These are phyloP conservation scores for Pythium coloratum DNA, from an alignment of 352 stramenopile genomes.

Conservation along the genomic window DNA sequence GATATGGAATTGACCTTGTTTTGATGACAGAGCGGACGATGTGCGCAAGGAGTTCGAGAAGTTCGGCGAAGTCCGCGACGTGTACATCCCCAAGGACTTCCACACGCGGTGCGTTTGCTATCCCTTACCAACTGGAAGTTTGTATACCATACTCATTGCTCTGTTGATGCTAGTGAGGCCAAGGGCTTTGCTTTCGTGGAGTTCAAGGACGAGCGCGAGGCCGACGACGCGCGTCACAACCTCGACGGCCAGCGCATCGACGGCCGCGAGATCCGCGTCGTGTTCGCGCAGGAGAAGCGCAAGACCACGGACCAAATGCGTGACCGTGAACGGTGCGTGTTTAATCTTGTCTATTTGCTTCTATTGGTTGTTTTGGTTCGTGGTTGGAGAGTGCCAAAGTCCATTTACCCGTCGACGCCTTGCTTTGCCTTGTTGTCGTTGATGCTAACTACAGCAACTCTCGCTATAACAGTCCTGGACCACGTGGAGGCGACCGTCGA, in stretches of 20 bases:
- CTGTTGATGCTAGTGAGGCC: slow-evolving; percentile 56
- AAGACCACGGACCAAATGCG: slow-evolving; percentile 96
- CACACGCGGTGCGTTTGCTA: slow-evolving; percentile 77
- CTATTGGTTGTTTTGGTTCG: neutral
- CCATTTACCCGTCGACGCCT: slow-evolving; percentile 2
- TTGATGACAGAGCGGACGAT: slow-evolving; percentile 74
- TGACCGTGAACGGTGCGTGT: slow-evolving; percentile 67
- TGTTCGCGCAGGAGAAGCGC: slow-evolving; percentile 95
- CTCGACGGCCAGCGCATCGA: slow-evolving; percentile 92
- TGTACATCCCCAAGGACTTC: slow-evolving; percentile 95
- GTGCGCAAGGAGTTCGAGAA: slow-evolving; percentile 92
- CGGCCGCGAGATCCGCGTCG: slow-evolving; percentile 92
- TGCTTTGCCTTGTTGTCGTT: neutral
- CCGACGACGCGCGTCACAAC: slow-evolving; percentile 88
- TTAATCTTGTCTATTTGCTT: neutral
- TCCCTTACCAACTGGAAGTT: too few species aligned
- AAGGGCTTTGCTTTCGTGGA: slow-evolving; percentile 97
- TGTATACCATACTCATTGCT: neutral
- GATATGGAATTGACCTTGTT: neutral
- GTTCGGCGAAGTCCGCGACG: slow-evolving; percentile 93
- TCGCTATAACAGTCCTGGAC: slow-evolving; percentile 4
- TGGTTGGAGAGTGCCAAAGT: neutral
- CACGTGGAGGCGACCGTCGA: slow-evolving; percentile 13
- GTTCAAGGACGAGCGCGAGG: slow-evolving; percentile 91
- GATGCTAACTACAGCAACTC: neutral